Evolutionary conservation across 495 filamentous ascomycete species (phyloP).

Genomic region (Daldinia childiae): DNA sequence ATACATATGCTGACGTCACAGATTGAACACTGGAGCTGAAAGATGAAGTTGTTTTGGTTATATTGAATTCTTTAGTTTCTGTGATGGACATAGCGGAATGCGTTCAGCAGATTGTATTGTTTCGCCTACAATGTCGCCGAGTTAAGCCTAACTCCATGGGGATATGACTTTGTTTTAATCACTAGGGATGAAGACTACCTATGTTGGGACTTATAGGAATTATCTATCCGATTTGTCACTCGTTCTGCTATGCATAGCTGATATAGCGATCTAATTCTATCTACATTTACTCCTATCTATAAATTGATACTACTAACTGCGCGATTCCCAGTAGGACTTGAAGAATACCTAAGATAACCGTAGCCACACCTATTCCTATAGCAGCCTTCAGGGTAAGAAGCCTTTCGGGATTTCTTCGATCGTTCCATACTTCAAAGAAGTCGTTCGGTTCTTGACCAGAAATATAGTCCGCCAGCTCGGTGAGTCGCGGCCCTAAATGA

Average conservation of each 20-base stretch:
- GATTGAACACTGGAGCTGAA: not conserved
- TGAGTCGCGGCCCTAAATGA: slow-evolving; percentile 5
- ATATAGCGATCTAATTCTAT: not conserved
- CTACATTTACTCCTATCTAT: not conserved
- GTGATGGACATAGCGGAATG: no score
- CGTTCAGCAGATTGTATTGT: no score
- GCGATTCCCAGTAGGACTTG: slow-evolving; percentile 7
- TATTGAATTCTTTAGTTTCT: no score
- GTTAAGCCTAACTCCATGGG: no score
- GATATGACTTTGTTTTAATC: no score
- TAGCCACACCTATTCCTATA: slow-evolving; percentile 8
- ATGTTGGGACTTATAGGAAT: no score
- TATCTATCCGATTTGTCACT: not conserved
- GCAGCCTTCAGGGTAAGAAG: slow-evolving; percentile 15
- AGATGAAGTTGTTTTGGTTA: no score
- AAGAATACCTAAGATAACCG: not conserved
- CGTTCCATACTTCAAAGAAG: slow-evolving; percentile 11
- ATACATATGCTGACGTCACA: not conserved
- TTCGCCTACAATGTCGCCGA: no score
- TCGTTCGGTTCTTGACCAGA: not conserved
- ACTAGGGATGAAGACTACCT: no score
- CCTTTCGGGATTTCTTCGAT: slow-evolving; percentile 10
- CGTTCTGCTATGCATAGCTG: not conserved
- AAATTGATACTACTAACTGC: slow-evolving; percentile 3
- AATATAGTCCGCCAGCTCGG: slow-evolving; percentile 12